These are phyloP conservation scores for Gossypium aridum DNA, from an alignment of 441 rosid species.

Conservation along the genomic window DNA sequence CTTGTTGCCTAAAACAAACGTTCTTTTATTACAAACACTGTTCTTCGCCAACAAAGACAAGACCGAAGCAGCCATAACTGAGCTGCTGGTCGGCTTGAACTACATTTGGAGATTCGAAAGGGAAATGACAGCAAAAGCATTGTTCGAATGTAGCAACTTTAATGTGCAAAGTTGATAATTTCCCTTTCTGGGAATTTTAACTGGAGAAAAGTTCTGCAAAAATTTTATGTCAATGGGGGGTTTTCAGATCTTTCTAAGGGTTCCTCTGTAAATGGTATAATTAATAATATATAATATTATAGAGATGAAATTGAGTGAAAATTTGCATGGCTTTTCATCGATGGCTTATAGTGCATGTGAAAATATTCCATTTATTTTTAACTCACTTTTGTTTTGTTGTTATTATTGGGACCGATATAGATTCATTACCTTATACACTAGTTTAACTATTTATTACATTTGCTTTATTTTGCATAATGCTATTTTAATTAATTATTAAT, in stretches of 20 bases:
- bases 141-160: conserved; percentile 51
- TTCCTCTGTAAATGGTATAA: conserved; percentile 29
- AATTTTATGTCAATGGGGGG: neutral
- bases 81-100: conserved; percentile 91
- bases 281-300: neutral
- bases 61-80: conserved; percentile 89
- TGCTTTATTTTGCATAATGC: neutral
- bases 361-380: conserved; percentile 13
- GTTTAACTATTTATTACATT: neutral
- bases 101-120: conserved; percentile 93
- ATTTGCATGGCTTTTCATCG: conserved; percentile 13
- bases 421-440: conserved; percentile 7
- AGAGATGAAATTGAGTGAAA: conserved; percentile 24
- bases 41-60: conserved; percentile 71
- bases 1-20: conserved; percentile 40
- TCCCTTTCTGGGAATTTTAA: neutral
- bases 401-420: neutral
- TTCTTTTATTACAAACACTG: conserved; percentile 73
- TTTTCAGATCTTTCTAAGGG: conserved; percentile 14
- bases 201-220: conserved; percentile 1
- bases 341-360: conserved; percentile 15
- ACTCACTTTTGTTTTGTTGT: neutral
- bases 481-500: no score
- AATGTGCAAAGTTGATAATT: conserved; percentile 14
- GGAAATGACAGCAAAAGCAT: conserved; percentile 86